Evolutionary conservation across 2,329 filamentous ascomycete genomes (phyloP).

Genomic region (Rutstroemia sp.): DNA sequence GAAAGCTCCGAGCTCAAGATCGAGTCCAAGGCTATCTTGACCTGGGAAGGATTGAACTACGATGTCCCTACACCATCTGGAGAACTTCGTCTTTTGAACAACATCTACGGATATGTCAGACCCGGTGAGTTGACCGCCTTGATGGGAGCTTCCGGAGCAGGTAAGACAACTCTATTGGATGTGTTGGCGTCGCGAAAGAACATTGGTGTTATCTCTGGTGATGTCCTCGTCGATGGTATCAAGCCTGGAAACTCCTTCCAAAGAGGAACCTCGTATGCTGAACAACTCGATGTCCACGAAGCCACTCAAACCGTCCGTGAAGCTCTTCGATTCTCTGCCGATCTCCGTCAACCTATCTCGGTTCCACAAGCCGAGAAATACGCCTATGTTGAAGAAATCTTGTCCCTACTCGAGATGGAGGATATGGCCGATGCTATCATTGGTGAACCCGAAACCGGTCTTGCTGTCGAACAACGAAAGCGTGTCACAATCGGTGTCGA

Average conservation of each 20-base stretch:
- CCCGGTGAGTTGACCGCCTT: constrained; percentile 55
- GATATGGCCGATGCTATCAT: constrained; percentile 60
- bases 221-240: constrained; percentile 55
- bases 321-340: constrained; percentile 58
- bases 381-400: constrained; percentile 58
- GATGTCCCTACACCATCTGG: constrained; percentile 48
- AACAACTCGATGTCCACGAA: constrained; percentile 60
- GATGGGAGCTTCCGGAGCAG: constrained; percentile 56
- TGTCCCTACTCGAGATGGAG: constrained; percentile 58
- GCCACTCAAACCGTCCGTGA: constrained; percentile 56
- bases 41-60: constrained; percentile 82
- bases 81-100: constrained; percentile 42
- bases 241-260: constrained; percentile 53
- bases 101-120: constrained; percentile 54
- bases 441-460: constrained; percentile 49
- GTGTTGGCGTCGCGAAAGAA: constrained; percentile 56
- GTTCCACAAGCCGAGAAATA: constrained; percentile 53
- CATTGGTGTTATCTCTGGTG: constrained; percentile 55
- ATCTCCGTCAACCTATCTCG: constrained; percentile 53
- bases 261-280: constrained; percentile 55
- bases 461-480: constrained; percentile 62
- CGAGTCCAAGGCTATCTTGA: constrained; percentile 60
- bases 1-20: constrained; percentile 43
- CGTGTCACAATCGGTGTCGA: constrained; percentile 57
- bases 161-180: constrained; percentile 60